phyloP scores from a whole-genome alignment of 176 grass and related monocot species.

The Paspalum vaginatum region DNA sequence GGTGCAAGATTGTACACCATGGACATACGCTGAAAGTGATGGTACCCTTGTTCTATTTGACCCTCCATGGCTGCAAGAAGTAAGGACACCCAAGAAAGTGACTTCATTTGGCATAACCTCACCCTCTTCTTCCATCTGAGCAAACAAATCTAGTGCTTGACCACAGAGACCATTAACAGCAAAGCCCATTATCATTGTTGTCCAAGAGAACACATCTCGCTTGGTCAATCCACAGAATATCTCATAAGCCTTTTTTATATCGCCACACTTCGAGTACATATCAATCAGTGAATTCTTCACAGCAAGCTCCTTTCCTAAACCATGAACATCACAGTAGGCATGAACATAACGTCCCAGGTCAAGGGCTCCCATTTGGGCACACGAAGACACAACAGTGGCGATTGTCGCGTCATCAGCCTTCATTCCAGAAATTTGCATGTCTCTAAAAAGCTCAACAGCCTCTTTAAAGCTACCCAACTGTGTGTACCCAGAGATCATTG shows the following conservation, averaged over 20 bases:
- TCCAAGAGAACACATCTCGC: slow-evolving; percentile 85
- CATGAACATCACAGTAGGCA: slow-evolving; percentile 73
- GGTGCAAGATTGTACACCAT: slow-evolving; percentile 62
- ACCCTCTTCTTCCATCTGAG: slow-evolving; percentile 75
- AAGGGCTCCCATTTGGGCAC: slow-evolving; percentile 77
- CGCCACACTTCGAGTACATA: slow-evolving; percentile 95
- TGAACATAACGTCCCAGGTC: slow-evolving; percentile 73
- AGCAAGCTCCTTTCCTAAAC: slow-evolving; percentile 57
- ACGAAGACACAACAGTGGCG: slow-evolving; percentile 82
- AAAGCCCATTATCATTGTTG: slow-evolving; percentile 82
- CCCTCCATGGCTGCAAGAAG: slow-evolving; percentile 89
- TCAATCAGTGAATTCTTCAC: slow-evolving; percentile 88
- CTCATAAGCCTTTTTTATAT: slow-evolving; percentile 70
- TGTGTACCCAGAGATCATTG: slow-evolving; percentile 79
- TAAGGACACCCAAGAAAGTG: slow-evolving; percentile 79
- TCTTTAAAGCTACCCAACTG: slow-evolving; percentile 71
- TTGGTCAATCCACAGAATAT: slow-evolving; percentile 62
- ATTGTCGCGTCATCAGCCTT: slow-evolving; percentile 72
- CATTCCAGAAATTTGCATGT: slow-evolving; percentile 71
- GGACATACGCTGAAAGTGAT: slow-evolving; percentile 76
- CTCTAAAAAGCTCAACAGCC: slow-evolving; percentile 70
- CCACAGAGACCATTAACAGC: slow-evolving; percentile 73
- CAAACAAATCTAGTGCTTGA: slow-evolving; percentile 85
- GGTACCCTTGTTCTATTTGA: slow-evolving; percentile 77
- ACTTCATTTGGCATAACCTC: slow-evolving; percentile 74